Evolutionary conservation across 2,329 filamentous ascomycete genomes (phyloP), one percentile per base, ranked within the genome.

Genomic region (Fonsecaea pedrosoi): DNA sequence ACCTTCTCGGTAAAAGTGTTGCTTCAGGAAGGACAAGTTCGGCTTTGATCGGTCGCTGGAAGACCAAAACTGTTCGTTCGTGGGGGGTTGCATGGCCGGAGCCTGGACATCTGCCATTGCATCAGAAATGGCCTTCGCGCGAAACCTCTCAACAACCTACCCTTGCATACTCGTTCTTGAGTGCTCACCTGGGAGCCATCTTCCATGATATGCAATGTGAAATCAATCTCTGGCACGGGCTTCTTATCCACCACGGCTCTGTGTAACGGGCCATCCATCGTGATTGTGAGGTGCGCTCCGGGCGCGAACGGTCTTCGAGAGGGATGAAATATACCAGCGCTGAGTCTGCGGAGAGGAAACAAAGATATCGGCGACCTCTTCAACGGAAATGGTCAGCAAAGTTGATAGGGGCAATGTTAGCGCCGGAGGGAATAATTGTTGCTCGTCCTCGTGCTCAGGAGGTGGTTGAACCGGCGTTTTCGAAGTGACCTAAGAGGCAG

Each of bases 141-240:
- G 18, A 35, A 15, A 30, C 15, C 32, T 64, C 32, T n/a, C 48
- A 15, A 32, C 13, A 8, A 54, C 80, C 71, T 87, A 98, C 95
- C 95, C 93, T 98, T 99, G 86, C 94, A 97, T 69, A 99, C 95
- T 79, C 95, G 88, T 82, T 99, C 95, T 78, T 91, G 82, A 69
- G 95, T 99, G 87, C 88, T 98, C 78, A 99, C 95, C 83, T 97
- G 92, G 62, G 87, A 89, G 77, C 92, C 92, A 84, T 99, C 95
- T 80, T 99, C 95, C 94, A 98, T 97, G 70, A 91, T 95, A 81
- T 99, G 95, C 77, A 99, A 89, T 64, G 92, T 96, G 80, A 99
- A 99, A 84, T 99, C 95, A 76, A 99, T 98, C 85, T 98, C 94
- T 66, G 95, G 95, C 59, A 96, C 86, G 62, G 94, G 94, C 84